Evolutionary conservation across 2,329 filamentous ascomycete genomes (phyloP), one percentile per base, ranked within the genome.

Genomic region (Aureobasidium namibiae): DNA sequence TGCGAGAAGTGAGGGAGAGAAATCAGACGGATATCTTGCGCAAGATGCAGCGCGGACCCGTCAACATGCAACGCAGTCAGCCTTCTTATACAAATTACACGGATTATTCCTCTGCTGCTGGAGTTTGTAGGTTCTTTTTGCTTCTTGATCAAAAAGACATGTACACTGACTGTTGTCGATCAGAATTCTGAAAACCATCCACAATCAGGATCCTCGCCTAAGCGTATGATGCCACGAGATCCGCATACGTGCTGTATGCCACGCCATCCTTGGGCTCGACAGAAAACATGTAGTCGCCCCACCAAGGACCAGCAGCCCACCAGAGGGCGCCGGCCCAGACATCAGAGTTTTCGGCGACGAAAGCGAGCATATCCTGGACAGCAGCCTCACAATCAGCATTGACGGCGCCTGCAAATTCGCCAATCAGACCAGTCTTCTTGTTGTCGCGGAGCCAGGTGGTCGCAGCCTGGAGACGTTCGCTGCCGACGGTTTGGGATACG

Each of bases 301-400:
- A 75, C 74, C 76, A 82, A 2, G 80, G 80, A 0, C 81, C 81
- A 23, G 78, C 81, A 31, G 77, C 76, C 80, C 81, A 83, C 78
- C 78, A 83, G 0, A 77, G 50, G 0, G 74, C 77, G 13, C 81
- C 81, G 34, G 67, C 69, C 81, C 81, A 82, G 2, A 82, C 78
- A 68, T 82, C 79, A 1, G 64, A 68, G 64, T 82, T 80, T 38
- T 74, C 65, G 0, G 67, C 70, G 64, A 83, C 63, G 66, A 78
- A 79, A 26, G 68, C 65, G 62, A 84, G 63, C 66, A 82, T 75
- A 46, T 78, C 78, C 54, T 74, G 71, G 14, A 82, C 66, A 14
- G 81, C 81, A 5, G 67, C 63, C 60, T 80, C 71, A 63, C 81
- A 84, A 54, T 74, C 70, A 0, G 67, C 63, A 62, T 83, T 83